A percentile compares a stretch with the other conserved stretches of the same genome.
phyloP scores from a whole-genome alignment of 2,329 filamentous ascomycete genomes.

The Thielaviopsis euricoi region DNA sequence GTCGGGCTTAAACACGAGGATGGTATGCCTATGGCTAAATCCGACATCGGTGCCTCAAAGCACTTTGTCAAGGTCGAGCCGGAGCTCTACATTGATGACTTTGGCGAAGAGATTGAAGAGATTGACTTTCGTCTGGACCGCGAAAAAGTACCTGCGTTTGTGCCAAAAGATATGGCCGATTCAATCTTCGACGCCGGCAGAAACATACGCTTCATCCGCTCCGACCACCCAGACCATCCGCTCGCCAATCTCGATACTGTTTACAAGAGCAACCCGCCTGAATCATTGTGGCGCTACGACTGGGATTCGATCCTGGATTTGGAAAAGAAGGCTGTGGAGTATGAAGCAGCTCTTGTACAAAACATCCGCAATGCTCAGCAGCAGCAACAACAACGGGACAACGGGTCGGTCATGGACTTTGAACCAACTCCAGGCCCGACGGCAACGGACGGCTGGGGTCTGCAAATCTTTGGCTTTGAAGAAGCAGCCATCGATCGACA shows the following conservation, averaged over 20 bases:
- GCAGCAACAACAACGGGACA: neutral
- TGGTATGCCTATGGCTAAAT: conserved; percentile 35
- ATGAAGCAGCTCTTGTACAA: conserved; percentile 17
- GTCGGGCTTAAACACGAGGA: conserved; percentile 49
- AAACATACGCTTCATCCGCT: conserved; percentile 56
- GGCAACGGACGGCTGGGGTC: conserved; percentile 13
- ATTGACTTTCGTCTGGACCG: conserved; percentile 47
- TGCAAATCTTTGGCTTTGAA: conserved; percentile 33
- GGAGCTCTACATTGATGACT: conserved; percentile 39
- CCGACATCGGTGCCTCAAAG: conserved; percentile 27
- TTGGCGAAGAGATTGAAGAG: conserved; percentile 38
- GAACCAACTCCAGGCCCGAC: conserved; percentile 5
- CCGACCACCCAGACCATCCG: conserved; percentile 55
- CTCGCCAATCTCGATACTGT: conserved; percentile 38
- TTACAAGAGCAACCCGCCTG: conserved; percentile 32
- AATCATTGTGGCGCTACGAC: conserved; percentile 50
- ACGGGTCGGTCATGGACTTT: neutral
- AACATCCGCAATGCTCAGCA: conserved; percentile 10
- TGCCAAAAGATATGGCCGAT: conserved; percentile 51
- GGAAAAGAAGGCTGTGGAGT: conserved; percentile 38
- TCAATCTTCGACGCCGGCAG: conserved; percentile 65
- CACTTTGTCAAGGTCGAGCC: conserved; percentile 45
- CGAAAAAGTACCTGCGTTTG: conserved; percentile 52
- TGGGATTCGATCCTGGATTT: conserved; percentile 53
- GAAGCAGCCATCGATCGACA: conserved; percentile 29